Conservation (phyloP, 805 yeast genomes). For the Candida easanensis region DNA sequence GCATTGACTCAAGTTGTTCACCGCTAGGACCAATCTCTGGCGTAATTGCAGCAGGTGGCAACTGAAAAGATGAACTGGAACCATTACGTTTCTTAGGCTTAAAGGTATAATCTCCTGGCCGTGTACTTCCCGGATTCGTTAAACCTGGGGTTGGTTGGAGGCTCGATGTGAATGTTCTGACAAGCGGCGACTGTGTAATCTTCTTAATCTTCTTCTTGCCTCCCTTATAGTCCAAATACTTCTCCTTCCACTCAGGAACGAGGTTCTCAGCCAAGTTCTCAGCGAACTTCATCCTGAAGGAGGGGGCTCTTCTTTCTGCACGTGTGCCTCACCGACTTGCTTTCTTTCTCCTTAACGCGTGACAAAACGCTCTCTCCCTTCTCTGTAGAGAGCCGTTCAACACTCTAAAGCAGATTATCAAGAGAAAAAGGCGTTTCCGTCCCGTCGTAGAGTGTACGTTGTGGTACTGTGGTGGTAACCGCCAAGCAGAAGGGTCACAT, state of each 20-base stretch:
- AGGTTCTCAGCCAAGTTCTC: conserved; percentile 20
- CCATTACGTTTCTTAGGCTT: not conserved
- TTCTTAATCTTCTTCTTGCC: conserved; percentile 31
- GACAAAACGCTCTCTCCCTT: too few species aligned
- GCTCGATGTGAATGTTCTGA: conserved; percentile 1
- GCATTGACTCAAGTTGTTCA: not conserved
- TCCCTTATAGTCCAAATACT: conserved; percentile 68
- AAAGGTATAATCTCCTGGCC: conserved; percentile 7
- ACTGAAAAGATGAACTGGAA: conserved; percentile 10
- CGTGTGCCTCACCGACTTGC: not conserved
- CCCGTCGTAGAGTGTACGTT: too few species aligned
- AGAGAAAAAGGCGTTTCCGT: too few species aligned
- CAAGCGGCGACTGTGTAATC: conserved; percentile 18
- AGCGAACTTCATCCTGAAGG: conserved; percentile 22
- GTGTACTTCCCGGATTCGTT: not conserved
- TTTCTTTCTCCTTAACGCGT: too few species aligned
- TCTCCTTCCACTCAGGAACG: conserved; percentile 86
- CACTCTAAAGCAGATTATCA: too few species aligned
- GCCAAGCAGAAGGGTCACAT: too few species aligned
- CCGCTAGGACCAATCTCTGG: conserved; percentile 11
- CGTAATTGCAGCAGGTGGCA: conserved; percentile 25
- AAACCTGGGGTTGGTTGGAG: conserved; percentile 6
- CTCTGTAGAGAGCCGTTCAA: too few species aligned
- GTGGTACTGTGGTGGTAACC: too few species aligned
- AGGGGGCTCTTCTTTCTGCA: not conserved